Evolutionary conservation across 108 stramenopile species (phyloP).

Genomic region (Epithemia pelagica): DNA sequence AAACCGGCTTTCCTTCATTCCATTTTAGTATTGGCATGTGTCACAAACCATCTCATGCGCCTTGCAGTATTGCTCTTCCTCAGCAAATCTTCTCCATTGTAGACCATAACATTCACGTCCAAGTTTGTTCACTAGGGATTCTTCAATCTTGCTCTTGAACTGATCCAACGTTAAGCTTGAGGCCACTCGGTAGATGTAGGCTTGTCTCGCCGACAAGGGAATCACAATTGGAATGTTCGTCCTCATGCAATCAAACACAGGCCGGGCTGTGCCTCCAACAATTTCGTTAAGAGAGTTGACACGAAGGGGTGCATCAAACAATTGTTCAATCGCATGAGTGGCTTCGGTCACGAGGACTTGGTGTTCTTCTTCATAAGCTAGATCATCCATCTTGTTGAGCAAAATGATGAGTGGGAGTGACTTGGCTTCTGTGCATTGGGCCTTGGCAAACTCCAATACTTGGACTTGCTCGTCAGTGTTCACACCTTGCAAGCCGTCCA

Average conservation of each 20-base stretch:
- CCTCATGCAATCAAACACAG: constrained; percentile 11
- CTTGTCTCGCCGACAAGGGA: constrained; percentile 22
- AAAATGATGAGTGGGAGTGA: constrained; percentile 29
- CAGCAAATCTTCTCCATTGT: constrained; percentile 10
- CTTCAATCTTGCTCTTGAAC: constrained; percentile 19
- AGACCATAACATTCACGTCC: constrained; percentile 16
- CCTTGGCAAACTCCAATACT: constrained; percentile 18
- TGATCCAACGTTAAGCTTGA: constrained; percentile 10
- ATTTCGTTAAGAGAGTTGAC: background rate
- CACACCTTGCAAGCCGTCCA: constrained; percentile 24
- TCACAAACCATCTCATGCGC: background rate
- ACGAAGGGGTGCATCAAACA: constrained; percentile 14
- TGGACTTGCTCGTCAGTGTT: constrained; percentile 25
- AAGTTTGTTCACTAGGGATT: constrained; percentile 17
- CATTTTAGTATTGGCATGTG: background rate
- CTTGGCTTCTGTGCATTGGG: constrained; percentile 10
- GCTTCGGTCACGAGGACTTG: constrained; percentile 15
- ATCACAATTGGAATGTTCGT: constrained; percentile 8
- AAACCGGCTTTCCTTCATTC: background rate
- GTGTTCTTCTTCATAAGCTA: constrained; percentile 18
- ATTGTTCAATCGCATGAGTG: constrained; percentile 7
- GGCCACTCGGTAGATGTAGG: constrained; percentile 24
- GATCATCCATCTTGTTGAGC: constrained; percentile 37
- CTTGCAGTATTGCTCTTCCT: background rate
- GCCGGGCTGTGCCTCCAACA: constrained; percentile 5